Evolutionary conservation across 148 eudicot species (phyloP).

Genomic region (Camellia japonica): DNA sequence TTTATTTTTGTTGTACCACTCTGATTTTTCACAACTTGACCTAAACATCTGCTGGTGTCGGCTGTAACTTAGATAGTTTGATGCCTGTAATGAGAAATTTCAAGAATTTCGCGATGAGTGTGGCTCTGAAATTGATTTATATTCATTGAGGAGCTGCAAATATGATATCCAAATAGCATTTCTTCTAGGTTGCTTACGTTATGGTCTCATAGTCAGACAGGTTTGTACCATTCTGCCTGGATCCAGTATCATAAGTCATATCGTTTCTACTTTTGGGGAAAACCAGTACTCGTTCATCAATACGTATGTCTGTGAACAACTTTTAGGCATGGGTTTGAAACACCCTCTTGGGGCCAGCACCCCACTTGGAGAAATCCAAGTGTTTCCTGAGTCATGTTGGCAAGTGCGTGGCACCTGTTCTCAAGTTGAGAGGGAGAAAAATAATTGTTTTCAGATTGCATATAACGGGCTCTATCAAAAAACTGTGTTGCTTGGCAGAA

Average conservation of each 20-base stretch:
- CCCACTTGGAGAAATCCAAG: not conserved
- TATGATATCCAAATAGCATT: not conserved
- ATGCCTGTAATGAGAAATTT: not conserved
- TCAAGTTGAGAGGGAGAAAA: not conserved
- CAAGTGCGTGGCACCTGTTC: not conserved
- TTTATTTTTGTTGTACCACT: not conserved
- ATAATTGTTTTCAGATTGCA: no score
- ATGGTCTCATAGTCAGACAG: no score
- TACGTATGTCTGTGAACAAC: not conserved
- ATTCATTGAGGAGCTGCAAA: not conserved
- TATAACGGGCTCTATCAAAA: not conserved
- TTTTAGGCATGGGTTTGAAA: no score
- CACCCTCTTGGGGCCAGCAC: no score
- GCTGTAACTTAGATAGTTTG: not conserved
- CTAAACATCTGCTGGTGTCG: not conserved
- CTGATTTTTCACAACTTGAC: not conserved
- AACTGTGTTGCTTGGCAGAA: not conserved
- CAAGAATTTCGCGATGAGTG: not conserved
- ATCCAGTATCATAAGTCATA: no score
- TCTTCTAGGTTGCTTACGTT: no score
- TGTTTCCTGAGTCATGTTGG: not conserved
- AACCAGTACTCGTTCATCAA: not conserved
- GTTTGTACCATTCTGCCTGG: no score
- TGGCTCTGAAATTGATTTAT: not conserved
- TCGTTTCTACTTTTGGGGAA: no score